Percentiles rank a stretch among this genome's conserved stretches.
Evolutionary conservation across 352 stramenopile species (phyloP).

Genomic region (Phytophthora idaei): DNA sequence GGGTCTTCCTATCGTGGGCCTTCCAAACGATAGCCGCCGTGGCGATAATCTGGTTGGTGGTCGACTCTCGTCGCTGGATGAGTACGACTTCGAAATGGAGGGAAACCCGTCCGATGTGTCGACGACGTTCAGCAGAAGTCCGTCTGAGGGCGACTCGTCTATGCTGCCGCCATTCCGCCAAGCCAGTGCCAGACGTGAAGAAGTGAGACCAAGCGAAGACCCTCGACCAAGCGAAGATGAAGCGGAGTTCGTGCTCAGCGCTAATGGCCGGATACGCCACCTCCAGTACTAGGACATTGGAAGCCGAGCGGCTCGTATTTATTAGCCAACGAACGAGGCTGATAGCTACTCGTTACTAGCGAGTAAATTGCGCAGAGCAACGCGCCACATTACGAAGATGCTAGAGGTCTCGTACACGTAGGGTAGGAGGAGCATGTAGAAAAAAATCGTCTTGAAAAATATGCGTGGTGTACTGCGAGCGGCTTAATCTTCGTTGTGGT

Average conservation of each 20-base stretch:
- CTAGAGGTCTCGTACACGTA: slow-evolving; percentile 13
- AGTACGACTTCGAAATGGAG: slow-evolving; percentile 59
- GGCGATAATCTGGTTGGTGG: slow-evolving; percentile 43
- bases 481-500: too few relatives aligned
- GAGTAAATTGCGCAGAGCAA: background rate
- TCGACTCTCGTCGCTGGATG: slow-evolving; percentile 66
- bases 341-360: too few relatives aligned
- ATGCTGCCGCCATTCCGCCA: slow-evolving; percentile 61
- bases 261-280: slow-evolving; percentile 32
- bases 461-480: too few relatives aligned
- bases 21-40: slow-evolving; percentile 43
- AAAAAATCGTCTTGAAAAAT: too few relatives aligned
- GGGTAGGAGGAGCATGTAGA: background rate
- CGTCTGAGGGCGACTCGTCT: slow-evolving; percentile 24
- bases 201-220: slow-evolving; percentile 43
- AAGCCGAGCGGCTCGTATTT: slow-evolving; percentile 32
- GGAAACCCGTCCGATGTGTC: slow-evolving; percentile 43
- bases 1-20: slow-evolving; percentile 37
- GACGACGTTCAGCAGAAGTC: slow-evolving; percentile 42
- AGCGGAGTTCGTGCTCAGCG: slow-evolving; percentile 39
- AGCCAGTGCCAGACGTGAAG: slow-evolving; percentile 58
- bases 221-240: slow-evolving; percentile 35
- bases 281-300: slow-evolving; percentile 24
- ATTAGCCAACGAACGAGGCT: slow-evolving; percentile 24
- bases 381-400: slow-evolving; percentile 9